phyloP scores from a whole-genome alignment of 495 filamentous ascomycete species.

The Podospora appendiculata region DNA sequence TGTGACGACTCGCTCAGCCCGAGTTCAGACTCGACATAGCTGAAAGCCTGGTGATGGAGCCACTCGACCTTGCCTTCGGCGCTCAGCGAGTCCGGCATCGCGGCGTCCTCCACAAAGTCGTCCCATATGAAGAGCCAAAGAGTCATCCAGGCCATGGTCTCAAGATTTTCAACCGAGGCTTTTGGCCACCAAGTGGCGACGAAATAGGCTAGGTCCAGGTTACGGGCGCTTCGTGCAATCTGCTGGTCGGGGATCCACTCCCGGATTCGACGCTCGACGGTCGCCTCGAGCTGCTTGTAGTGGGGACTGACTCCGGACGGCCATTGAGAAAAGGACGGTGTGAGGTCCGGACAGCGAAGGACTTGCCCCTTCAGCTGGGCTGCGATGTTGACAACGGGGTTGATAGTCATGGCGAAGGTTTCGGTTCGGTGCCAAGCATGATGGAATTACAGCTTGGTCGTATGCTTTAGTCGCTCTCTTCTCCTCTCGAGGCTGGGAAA shows the following conservation, averaged over 20 bases:
- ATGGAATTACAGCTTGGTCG: too few species aligned
- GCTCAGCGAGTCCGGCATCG: background rate
- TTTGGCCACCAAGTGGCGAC: constrained; percentile 21
- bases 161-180: constrained; percentile 12
- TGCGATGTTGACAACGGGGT: background rate
- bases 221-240: constrained; percentile 1
- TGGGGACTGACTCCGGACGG: constrained; percentile 11
- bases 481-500: too few species aligned
- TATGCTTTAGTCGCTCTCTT: too few species aligned
- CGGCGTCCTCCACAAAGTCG: constrained; percentile 16
- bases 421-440: too few species aligned
- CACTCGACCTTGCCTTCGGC: background rate
- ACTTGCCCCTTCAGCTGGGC: constrained; percentile 6
- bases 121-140: constrained; percentile 33
- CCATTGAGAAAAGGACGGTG: constrained; percentile 2
- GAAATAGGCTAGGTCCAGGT: constrained; percentile 9
- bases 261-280: constrained; percentile 8
- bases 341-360: constrained; percentile 8
- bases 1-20: background rate
- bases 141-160: constrained; percentile 16
- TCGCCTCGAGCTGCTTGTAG: constrained; percentile 5
- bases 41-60: constrained; percentile 10
- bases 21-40: constrained; percentile 10
- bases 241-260: constrained; percentile 10
- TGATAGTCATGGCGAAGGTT: background rate